Evolutionary conservation across 2,329 filamentous ascomycete genomes (phyloP), one percentile per base, ranked within the genome.

Genomic region (Aspergillus pseudoviridinutans): DNA sequence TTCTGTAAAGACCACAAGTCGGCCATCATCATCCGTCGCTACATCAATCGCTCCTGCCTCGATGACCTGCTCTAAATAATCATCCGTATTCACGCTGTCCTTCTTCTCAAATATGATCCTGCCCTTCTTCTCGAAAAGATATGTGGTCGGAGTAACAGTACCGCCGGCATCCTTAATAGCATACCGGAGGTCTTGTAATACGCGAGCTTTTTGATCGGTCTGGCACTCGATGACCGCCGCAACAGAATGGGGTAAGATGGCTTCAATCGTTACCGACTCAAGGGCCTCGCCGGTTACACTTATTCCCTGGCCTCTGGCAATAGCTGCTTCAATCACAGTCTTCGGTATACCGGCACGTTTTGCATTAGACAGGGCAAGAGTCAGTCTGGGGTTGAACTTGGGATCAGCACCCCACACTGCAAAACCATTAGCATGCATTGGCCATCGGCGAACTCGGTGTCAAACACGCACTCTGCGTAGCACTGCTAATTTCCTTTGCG

Each of bases 291-390:
- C 94, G 4, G 83, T 84, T 1, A 86, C 76, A 25, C 92, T 92
- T 62, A 88, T 84, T 46, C 94, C 93, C 72, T 97, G 92, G 1
- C 94, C 94, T 50, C 92, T 87, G 14, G 91, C 90, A 63, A 99
- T 87, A 54, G 94, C 92, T 14, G 82, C 82, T 73, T 97, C 92
- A 65, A 97, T 96, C 2, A 85, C 82, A 22, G 85, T 79, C 76
- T 97, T 97, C 1, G 92, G 90, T 50, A 96, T 87, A 63, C 89
- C 90, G 58, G 86, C 87, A 79, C 92, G 92, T 78, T 94, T 97
- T 47, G 93, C 93, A 53, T 83, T 84, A 20, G 83, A 76, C 56
- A 97, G 85, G 14, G 89, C 83, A 28, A 86, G 80, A 24, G 88
- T 89, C 50, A 99, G 82, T 61, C 88, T 86, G 1, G 90, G 82